Conservation (phyloP, 257 asterid genomes). For the Euphrasia confusa region DNA sequence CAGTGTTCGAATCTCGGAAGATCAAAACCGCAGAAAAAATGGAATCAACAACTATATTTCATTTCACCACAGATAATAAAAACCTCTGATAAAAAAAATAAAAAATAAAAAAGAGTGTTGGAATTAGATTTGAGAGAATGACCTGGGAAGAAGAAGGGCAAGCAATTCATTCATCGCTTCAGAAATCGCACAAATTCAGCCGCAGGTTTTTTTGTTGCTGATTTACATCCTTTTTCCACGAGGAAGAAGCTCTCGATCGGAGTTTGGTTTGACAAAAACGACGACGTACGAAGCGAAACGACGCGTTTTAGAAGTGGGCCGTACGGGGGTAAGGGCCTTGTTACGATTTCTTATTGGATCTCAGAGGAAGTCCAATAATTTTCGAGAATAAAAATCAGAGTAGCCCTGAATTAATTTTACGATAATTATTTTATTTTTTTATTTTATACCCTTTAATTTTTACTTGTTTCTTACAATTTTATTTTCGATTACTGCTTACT, state of each 20-base stretch:
- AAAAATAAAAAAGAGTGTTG: background rate
- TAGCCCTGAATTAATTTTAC: no score
- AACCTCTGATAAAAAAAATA: conserved; percentile 3
- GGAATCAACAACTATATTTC: no score
- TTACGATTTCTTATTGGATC: no score
- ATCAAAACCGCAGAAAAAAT: no score
- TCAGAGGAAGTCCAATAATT: background rate
- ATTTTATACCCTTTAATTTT: no score
- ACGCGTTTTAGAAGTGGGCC: background rate
- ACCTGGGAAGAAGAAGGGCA: conserved; percentile 23
- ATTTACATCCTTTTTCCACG: conserved; percentile 12
- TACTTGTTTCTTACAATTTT: no score
- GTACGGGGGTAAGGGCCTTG: background rate
- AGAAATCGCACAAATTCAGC: conserved; percentile 9
- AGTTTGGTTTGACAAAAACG: conserved; percentile 16
- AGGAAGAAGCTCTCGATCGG: conserved; percentile 18
- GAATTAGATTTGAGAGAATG: background rate
- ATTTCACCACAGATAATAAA: conserved; percentile 1
- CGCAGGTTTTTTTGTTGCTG: background rate
- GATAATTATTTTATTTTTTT: no score
- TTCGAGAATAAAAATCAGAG: no score
- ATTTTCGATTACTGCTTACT: no score
- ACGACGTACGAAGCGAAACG: conserved; percentile 5
- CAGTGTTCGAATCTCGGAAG: no score
- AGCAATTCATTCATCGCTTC: conserved; percentile 16